Percentiles rank a stretch among this genome's conserved stretches.
phyloP scores from a whole-genome alignment of 2,329 filamentous ascomycete species.

The Grosmannia penicillata region DNA sequence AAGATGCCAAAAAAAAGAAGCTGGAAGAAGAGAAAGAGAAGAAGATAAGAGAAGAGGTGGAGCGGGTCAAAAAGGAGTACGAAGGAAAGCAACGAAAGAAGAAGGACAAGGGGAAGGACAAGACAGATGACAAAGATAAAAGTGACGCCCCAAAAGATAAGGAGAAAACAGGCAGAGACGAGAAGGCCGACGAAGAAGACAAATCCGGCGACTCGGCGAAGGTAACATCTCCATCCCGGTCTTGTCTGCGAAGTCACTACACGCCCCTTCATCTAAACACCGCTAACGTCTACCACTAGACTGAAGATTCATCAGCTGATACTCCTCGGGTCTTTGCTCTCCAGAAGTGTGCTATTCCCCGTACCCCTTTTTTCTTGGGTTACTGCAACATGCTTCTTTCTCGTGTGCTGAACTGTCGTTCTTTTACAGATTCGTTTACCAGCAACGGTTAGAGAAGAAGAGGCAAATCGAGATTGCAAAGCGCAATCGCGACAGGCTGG shows the following conservation, averaged over 20 bases:
- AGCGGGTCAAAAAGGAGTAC: conserved; percentile 60
- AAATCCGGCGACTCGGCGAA: not conserved
- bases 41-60: conserved; percentile 48
- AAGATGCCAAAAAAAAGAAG: conserved; percentile 50
- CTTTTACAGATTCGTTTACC: conserved; percentile 67
- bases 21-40: conserved; percentile 51
- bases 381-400: not conserved
- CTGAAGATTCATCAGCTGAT: conserved; percentile 30
- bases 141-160: conserved; percentile 17
- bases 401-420: too few species aligned
- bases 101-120: conserved; percentile 40
- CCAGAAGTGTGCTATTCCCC: conserved; percentile 48
- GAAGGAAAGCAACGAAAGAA: conserved; percentile 59
- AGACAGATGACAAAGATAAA: conserved; percentile 31
- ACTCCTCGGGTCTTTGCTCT: conserved; percentile 71
- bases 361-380: not conserved
- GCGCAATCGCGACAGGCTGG: conserved; percentile 65
- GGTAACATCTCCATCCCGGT: not conserved
- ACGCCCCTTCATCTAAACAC: too few species aligned
- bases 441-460: conserved; percentile 67
- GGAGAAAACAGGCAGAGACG: conserved; percentile 16
- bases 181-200: conserved; percentile 1
- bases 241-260: not conserved
- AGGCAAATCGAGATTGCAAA: conserved; percentile 62
- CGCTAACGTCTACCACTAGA: too few species aligned